Base-by-base conservation (phyloP, 805 yeast species). In the Barnettozyma sucrosica region DNA sequence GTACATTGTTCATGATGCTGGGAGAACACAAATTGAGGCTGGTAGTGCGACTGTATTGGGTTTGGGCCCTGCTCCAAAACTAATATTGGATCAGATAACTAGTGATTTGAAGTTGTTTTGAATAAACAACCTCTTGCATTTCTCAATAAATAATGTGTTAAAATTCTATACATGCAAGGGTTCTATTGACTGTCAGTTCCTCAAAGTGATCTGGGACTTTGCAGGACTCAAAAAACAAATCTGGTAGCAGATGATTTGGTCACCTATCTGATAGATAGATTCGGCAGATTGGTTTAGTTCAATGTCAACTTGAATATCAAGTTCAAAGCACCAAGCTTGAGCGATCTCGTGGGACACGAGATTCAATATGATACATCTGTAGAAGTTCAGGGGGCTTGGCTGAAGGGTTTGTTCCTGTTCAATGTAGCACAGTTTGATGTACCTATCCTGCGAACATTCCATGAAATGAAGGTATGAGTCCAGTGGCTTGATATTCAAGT, bases 41-140 rank as follows among this genome's bases (percentile, higher is more conserved):
- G 98, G 98, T 1, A 83, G 93, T 50, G 95, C 95, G 2, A 93
- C 99, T 0, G 98, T 93, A 1, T 68, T 93, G n/a, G 99, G 98
- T 1, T 64, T 93, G 24, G 99, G 99, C 0, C 99, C 99, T 1
- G 98, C 97, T 18, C 97, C 98, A 20, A 87, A 82, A 54, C 56
- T 74, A 0, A 80, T 83, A 0, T 65, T 92, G 51, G 97, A 93
- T 63, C 80, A 82, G 61, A 80, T 92, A 46, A 90, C 98, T 1
- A 83, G 87, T 14, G 82, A 75, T 23, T 71, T 92, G 57, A 87
- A 84, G 62, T 69, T 92, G 50, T 88, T 85, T 60, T 89, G 66
- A 55, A n/a, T 41, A 28, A n/a, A 26, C 23, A 24, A 13, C 21
- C 7, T 18, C 8, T n/a, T 20, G 14, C 18, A 46, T 33, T 8